Percentiles rank a stretch among this genome's conserved stretches.
phyloP scores from a whole-genome alignment of 805 yeast genomes.

The Metschnikowia cerradonensis region DNA sequence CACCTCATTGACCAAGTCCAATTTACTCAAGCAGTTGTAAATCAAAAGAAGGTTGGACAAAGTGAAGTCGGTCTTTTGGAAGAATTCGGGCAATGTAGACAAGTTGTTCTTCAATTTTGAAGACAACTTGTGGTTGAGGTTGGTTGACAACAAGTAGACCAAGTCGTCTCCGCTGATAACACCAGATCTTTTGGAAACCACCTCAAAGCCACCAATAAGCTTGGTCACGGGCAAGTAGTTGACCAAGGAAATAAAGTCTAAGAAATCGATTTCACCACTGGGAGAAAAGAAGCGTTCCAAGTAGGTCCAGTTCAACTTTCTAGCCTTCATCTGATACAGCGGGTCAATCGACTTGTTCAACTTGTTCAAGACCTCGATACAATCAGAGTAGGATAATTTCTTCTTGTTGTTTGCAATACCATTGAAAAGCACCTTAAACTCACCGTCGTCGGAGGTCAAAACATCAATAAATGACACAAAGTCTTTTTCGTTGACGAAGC shows the following conservation, averaged over 20 bases:
- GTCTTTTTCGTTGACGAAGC: slow-evolving; percentile 63
- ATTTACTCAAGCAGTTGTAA: slow-evolving; percentile 37
- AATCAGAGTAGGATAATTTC: slow-evolving; percentile 30
- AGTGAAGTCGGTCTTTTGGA: slow-evolving; percentile 28
- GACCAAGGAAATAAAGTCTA: slow-evolving; percentile 38
- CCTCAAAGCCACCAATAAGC: slow-evolving; percentile 41
- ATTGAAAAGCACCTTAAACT: slow-evolving; percentile 50
- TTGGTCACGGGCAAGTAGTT: slow-evolving; percentile 44
- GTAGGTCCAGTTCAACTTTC: slow-evolving; percentile 42
- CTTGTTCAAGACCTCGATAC: slow-evolving; percentile 31
- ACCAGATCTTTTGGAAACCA: slow-evolving; percentile 30
- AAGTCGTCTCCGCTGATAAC: slow-evolving; percentile 30
- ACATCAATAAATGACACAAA: slow-evolving; percentile 69
- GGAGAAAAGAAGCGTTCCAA: slow-evolving; percentile 40
- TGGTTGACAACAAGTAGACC: slow-evolving; percentile 30
- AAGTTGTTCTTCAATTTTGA: slow-evolving; percentile 34
- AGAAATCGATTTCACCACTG: slow-evolving; percentile 32
- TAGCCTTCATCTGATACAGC: slow-evolving; percentile 36
- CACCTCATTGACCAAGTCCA: slow-evolving; percentile 43
- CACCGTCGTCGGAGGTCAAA: slow-evolving; percentile 37
- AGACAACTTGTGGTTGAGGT: slow-evolving; percentile 40
- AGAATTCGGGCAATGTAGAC: slow-evolving; percentile 32
- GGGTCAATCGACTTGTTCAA: slow-evolving; percentile 41
- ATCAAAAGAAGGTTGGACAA: slow-evolving; percentile 38
- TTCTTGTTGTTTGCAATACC: slow-evolving; percentile 32